phyloP scores from a whole-genome alignment of 495 filamentous ascomycete genomes.

The Massariosphaeria phaeospora region DNA sequence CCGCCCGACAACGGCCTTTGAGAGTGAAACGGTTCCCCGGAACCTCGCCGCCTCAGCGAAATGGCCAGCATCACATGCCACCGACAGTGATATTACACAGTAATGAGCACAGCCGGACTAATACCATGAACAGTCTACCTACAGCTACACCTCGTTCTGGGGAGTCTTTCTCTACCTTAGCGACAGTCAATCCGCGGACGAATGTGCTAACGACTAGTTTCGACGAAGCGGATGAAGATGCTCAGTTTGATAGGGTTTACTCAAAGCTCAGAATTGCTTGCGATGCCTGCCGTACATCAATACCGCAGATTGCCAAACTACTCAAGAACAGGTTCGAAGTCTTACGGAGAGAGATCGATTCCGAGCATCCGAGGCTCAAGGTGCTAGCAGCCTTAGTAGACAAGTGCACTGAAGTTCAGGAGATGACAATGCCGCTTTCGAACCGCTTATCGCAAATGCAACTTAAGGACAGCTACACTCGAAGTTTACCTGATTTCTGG shows the following conservation, averaged over 20 bases:
- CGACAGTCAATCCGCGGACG: conserved; percentile 45
- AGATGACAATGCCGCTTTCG: conserved; percentile 67
- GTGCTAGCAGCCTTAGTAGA: conserved; percentile 49
- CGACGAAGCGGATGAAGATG: conserved; percentile 69
- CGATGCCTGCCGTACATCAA: conserved; percentile 58
- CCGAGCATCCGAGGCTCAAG: conserved; percentile 35
- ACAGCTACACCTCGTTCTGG: conserved; percentile 69
- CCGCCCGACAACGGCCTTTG: conserved; percentile 27
- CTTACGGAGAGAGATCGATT: conserved; percentile 38
- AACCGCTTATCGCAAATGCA: conserved; percentile 70
- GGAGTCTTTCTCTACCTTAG: conserved; percentile 62
- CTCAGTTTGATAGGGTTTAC: conserved; percentile 75
- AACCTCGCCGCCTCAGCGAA: conserved; percentile 26
- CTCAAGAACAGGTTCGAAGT: conserved; percentile 51
- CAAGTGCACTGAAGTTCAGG: conserved; percentile 57
- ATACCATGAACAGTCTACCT: conserved; percentile 46
- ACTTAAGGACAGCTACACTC: conserved; percentile 69
- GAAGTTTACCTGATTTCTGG: conserved; percentile 78
- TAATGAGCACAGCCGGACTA: conserved; percentile 40
- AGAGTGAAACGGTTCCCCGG: conserved; percentile 29
- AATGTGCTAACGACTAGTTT: conserved; percentile 49
- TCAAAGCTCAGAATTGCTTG: conserved; percentile 62
- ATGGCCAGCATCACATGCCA: conserved; percentile 25
- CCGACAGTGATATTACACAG: conserved; percentile 44
- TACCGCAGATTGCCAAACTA: conserved; percentile 61